Percentiles rank a stretch among this genome's conserved stretches.
These are phyloP conservation scores for Boletus sp. DNA, from an alignment of 768 basidiomycete species.

Conservation along the genomic window DNA sequence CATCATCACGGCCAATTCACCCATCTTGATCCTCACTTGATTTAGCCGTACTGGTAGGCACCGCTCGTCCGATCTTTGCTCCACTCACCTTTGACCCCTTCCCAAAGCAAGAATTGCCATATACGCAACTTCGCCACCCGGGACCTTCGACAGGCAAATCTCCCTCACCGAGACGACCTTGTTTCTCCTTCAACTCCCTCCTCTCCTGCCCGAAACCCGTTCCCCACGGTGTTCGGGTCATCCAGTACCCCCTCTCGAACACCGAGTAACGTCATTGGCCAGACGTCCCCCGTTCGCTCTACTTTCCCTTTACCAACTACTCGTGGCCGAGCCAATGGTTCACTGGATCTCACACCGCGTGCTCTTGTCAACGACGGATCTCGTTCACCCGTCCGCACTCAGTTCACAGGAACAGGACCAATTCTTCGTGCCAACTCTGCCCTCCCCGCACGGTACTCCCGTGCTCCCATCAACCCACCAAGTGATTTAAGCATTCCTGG, in stretches of 20 bases:
- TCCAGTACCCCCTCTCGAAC: slow-evolving; percentile 10
- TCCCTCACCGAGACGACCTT: slow-evolving; percentile 47
- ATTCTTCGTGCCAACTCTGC: slow-evolving; percentile 40
- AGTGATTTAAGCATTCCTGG: slow-evolving; percentile 7
- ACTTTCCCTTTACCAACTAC: slow-evolving; percentile 34
- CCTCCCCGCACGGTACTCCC: slow-evolving; percentile 37
- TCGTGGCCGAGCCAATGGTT: slow-evolving; percentile 21
- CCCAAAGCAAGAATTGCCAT: slow-evolving; percentile 75
- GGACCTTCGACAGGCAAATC: slow-evolving; percentile 68
- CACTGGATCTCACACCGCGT: slow-evolving; percentile 26
- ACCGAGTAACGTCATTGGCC: slow-evolving; percentile 21
- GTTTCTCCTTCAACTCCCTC: slow-evolving; percentile 31
- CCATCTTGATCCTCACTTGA: background rate
- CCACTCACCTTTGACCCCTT: background rate
- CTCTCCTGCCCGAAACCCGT: slow-evolving; percentile 27
- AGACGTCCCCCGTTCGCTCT: slow-evolving; percentile 27
- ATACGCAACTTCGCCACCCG: slow-evolving; percentile 74
- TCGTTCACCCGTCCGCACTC: slow-evolving; percentile 26
- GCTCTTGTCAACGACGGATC: slow-evolving; percentile 13
- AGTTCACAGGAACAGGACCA: slow-evolving; percentile 29
- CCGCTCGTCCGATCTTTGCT: background rate
- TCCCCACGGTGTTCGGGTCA: slow-evolving; percentile 11
- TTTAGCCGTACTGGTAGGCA: slow-evolving; percentile 45
- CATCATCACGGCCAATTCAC: background rate
- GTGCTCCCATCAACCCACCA: slow-evolving; percentile 14